These are phyloP conservation scores for Batkoa obscura DNA, from an alignment of 371 early-diverging fungal genomes.

Conservation along the genomic window DNA sequence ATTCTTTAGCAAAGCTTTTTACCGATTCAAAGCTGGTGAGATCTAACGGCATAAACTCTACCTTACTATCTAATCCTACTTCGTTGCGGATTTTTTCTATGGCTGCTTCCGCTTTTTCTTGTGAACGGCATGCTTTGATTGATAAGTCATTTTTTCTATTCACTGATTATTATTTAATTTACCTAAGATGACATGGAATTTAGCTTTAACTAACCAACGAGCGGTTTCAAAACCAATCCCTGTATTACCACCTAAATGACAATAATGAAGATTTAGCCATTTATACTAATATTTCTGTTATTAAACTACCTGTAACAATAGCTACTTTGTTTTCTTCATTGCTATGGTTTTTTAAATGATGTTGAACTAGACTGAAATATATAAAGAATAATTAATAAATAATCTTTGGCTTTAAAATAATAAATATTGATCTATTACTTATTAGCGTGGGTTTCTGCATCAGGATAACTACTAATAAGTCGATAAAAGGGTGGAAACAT, in stretches of 20 bases:
- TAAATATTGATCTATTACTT: no score
- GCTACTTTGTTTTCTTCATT: neutral
- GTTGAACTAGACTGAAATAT: no score
- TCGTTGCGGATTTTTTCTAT: neutral
- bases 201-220: neutral
- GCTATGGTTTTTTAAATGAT: neutral
- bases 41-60: constrained; percentile 10
- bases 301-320: constrained; percentile 4
- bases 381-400: no score
- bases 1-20: neutral
- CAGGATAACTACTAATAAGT: no score
- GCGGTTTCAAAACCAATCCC: constrained; percentile 5
- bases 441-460: no score
- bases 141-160: neutral
- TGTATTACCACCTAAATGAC: neutral
- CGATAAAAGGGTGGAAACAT: no score
- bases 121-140: constrained; percentile 7
- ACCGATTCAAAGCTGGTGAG: constrained; percentile 7
- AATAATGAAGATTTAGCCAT: neutral
- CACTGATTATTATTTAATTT: neutral
- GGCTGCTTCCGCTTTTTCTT: constrained; percentile 10
- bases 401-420: no score
- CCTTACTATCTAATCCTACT: neutral
- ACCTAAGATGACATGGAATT: constrained; percentile 2
- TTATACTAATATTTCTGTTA: no score